Percentiles rank a stretch among this genome's conserved stretches.
phyloP scores from a whole-genome alignment of 129 eudicot genomes.

The Artemisia tridentata region DNA sequence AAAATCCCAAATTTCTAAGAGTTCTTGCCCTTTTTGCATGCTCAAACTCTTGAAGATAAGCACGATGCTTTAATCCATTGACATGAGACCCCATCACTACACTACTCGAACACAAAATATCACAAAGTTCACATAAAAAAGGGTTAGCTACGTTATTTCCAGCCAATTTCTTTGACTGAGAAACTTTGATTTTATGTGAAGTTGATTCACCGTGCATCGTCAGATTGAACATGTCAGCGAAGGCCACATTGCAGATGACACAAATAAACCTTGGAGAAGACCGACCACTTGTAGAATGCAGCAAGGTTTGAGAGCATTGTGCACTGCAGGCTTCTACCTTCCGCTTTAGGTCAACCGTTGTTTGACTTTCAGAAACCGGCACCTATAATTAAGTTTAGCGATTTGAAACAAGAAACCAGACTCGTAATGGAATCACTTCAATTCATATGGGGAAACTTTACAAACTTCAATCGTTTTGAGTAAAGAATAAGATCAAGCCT shows the following conservation, averaged over 20 bases:
- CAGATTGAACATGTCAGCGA: conserved; percentile 30
- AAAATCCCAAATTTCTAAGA: conserved; percentile 8
- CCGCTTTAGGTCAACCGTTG: conserved; percentile 26
- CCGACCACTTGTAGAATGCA: no score
- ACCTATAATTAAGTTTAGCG: conserved; percentile 18
- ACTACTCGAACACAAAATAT: conserved; percentile 28
- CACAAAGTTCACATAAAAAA: conserved; percentile 37
- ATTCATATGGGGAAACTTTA: neutral
- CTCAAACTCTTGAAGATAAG: conserved; percentile 27
- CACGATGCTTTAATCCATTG: conserved; percentile 33
- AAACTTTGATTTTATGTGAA: conserved; percentile 21
- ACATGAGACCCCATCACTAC: conserved; percentile 37
- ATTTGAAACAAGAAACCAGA: conserved; percentile 6
- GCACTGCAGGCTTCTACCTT: conserved; percentile 22
- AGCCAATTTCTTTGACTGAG: conserved; percentile 1
- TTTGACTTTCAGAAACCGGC: conserved; percentile 22
- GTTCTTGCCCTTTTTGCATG: conserved; percentile 29
- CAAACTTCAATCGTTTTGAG: neutral
- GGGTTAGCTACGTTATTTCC: conserved; percentile 17
- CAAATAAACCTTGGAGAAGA: conserved; percentile 34
- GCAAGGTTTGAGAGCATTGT: conserved; percentile 16
- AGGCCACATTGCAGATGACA: conserved; percentile 29
- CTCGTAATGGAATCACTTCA: neutral
- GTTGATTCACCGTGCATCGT: conserved; percentile 35
- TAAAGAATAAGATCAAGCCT: neutral